Evolutionary conservation across 2,329 filamentous ascomycete genomes (phyloP).

Genomic region (Trichoderma sp.): DNA sequence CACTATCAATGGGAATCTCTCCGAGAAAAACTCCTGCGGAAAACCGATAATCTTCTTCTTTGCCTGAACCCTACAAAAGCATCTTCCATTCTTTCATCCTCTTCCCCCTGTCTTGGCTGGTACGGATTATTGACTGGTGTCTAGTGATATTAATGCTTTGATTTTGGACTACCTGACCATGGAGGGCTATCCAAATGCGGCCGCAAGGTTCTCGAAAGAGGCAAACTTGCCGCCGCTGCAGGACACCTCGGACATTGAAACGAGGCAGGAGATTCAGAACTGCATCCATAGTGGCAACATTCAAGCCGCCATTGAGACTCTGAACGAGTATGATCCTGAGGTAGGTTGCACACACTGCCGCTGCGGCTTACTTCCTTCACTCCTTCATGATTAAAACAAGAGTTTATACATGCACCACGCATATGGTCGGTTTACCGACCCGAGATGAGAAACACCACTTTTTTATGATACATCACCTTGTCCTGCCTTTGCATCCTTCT

Average conservation of each 20-base stretch:
- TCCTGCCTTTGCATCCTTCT: not conserved
- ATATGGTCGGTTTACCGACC: constrained; percentile 74
- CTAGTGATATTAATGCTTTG: constrained; percentile 89
- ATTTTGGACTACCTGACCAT: constrained; percentile 97
- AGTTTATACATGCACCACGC: constrained; percentile 99
- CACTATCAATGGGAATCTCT: constrained; percentile 99
- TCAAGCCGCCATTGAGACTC: constrained; percentile 77
- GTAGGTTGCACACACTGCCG: constrained; percentile 58
- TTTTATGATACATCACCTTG: constrained; percentile 41
- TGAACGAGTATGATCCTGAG: constrained; percentile 90
- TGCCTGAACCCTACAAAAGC: constrained; percentile 44
- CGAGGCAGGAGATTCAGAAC: constrained; percentile 80
- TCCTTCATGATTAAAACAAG: constrained; percentile 79
- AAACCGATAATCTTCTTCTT: constrained; percentile 68
- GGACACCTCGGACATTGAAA: constrained; percentile 71
- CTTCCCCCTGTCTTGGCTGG: constrained; percentile 5
- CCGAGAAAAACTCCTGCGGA: constrained; percentile 91
- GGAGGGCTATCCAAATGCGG: constrained; percentile 90
- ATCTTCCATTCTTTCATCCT: constrained; percentile 2
- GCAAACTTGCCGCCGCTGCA: constrained; percentile 80
- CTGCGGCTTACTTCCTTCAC: constrained; percentile 47
- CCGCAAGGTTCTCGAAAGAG: constrained; percentile 90
- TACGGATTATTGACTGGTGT: constrained; percentile 36
- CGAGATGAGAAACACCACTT: constrained; percentile 85
- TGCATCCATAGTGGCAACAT: constrained; percentile 86